Evolutionary conservation across 345 rosid genomes (phyloP).

Genomic region (Capsella bursapastoris): DNA sequence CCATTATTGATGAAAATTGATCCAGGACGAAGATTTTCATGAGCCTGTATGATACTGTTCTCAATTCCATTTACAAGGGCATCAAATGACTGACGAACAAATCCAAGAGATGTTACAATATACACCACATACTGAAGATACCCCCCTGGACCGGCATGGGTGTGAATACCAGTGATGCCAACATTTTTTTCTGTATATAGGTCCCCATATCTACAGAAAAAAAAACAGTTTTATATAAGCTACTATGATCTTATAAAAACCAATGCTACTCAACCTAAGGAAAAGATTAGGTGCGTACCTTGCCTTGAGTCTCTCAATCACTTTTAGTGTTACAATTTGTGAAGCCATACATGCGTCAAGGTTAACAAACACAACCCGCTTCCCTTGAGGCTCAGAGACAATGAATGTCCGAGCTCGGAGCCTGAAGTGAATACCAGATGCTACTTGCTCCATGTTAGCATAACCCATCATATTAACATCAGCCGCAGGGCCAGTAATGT

Average conservation of each 20-base stretch:
- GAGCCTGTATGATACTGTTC: slow-evolving; percentile 85
- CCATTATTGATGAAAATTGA: slow-evolving; percentile 79
- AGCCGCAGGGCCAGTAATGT: slow-evolving; percentile 98
- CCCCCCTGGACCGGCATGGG: slow-evolving; percentile 98
- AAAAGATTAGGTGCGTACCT: slow-evolving; percentile 54
- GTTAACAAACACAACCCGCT: slow-evolving; percentile 79
- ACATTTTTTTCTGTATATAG: slow-evolving; percentile 85
- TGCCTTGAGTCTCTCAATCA: slow-evolving; percentile 82
- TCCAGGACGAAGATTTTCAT: slow-evolving; percentile 87
- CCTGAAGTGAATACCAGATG: slow-evolving; percentile 92
- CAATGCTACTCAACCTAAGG: not conserved
- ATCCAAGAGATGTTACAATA: slow-evolving; percentile 90
- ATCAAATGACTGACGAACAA: slow-evolving; percentile 95
- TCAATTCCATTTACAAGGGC: slow-evolving; percentile 94
- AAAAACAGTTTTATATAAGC: slow-evolving; percentile 1
- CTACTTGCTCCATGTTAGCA: slow-evolving; percentile 78
- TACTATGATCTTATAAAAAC: not conserved
- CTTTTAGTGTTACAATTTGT: slow-evolving; percentile 84
- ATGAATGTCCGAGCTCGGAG: slow-evolving; percentile 85
- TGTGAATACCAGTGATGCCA: slow-evolving; percentile 93
- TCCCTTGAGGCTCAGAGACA: slow-evolving; percentile 78
- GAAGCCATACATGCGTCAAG: slow-evolving; percentile 99
- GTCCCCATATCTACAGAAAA: slow-evolving; percentile 77
- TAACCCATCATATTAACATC: slow-evolving; percentile 99
- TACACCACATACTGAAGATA: slow-evolving; percentile 93